Base-by-base conservation (phyloP, 2,329 filamentous ascomycete genomes). In the Metarhizium robertsii region DNA sequence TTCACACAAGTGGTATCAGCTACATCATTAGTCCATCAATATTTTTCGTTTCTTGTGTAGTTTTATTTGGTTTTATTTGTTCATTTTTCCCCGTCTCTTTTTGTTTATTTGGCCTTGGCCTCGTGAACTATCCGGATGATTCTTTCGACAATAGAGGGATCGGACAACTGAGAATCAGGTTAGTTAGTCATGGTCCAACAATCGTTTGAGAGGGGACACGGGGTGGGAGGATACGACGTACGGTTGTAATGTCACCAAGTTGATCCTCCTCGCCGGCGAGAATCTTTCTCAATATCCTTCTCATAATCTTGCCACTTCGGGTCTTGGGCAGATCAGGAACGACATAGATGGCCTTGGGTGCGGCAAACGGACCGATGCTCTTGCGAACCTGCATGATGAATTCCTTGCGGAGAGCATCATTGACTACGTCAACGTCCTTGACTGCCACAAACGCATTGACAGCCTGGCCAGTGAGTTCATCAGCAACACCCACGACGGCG, bases 241-340 rank as follows among this genome's bases (percentile, higher is more conserved):
- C 90, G 62, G 94, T 97, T 20, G 88, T 89, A 40, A 80, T 95
- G 68, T 99, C 94, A 64, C 94, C 94, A 54, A 99, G 79, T 74
- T 95, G 92, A 71, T 99, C 94, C 74, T 96, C 92, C 78, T 99
- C 94, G 40, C 92, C 92, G 16, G 92, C 92, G 63, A 99, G 75
- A 67, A 99, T 95, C 89, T 99, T 99, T 66, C 94, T 83, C 77
- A 99, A 75, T 68, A 99, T 95, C 61, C 94, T 86, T 60, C 94
- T 84, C 94, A 99, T 99, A 68, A 99, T 99, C 87, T 99, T 99
- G 62, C 94, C 94, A 64, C 89, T 95, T 64, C 94, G 83, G 42
- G 94, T 99, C 85, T 99, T 97, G 66, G 94, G 94, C 61, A 99
- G 81, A 70, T 99, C 94, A 3, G 91, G 87, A 48, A 99, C 88